These are phyloP conservation scores for Myxozyma nipponensis DNA, from an alignment of 805 yeast species.

Conservation along the genomic window DNA sequence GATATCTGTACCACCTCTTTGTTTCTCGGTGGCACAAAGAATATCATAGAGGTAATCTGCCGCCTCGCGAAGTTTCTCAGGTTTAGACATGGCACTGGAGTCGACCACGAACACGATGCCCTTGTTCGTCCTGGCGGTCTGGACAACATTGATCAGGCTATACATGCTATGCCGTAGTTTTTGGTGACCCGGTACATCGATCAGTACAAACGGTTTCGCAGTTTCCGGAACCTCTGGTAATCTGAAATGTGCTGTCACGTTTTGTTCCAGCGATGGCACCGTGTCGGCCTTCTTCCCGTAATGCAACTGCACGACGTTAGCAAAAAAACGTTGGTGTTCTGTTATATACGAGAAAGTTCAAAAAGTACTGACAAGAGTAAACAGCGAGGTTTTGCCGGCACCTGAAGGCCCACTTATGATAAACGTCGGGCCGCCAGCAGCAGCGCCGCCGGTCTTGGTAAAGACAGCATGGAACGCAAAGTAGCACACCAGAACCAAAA, in stretches of 20 bases:
- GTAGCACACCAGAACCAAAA: not conserved
- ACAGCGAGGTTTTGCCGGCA: slow-evolving; percentile 65
- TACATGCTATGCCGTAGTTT: slow-evolving; percentile 60
- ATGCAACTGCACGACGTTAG: slow-evolving; percentile 16
- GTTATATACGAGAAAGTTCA: not conserved
- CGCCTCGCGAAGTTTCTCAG: slow-evolving; percentile 27
- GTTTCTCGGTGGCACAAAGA: slow-evolving; percentile 54
- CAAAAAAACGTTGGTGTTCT: not conserved
- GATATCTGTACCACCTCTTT: slow-evolving; percentile 57
- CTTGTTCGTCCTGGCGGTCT: slow-evolving; percentile 42
- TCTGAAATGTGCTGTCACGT: slow-evolving; percentile 37
- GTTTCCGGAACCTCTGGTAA: slow-evolving; percentile 42
- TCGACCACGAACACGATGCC: slow-evolving; percentile 81
- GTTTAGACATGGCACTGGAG: slow-evolving; percentile 44
- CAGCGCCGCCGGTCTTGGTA: slow-evolving; percentile 9
- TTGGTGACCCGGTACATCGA: slow-evolving; percentile 87
- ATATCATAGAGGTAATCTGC: slow-evolving; percentile 24
- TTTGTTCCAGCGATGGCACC: slow-evolving; percentile 54
- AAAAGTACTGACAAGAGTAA: slow-evolving; percentile 31
- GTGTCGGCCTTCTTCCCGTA: slow-evolving; percentile 35
- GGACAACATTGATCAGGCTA: slow-evolving; percentile 46
- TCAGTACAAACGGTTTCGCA: slow-evolving; percentile 47
- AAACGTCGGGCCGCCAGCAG: slow-evolving; percentile 46
- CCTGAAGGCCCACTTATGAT: slow-evolving; percentile 61
- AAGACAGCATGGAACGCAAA: slow-evolving; percentile 4